Percentiles rank a stretch among this genome's conserved stretches.
Evolutionary conservation across 2,329 filamentous ascomycete genomes (phyloP).

Genomic region (Sporothrix brunneoviolacea): DNA sequence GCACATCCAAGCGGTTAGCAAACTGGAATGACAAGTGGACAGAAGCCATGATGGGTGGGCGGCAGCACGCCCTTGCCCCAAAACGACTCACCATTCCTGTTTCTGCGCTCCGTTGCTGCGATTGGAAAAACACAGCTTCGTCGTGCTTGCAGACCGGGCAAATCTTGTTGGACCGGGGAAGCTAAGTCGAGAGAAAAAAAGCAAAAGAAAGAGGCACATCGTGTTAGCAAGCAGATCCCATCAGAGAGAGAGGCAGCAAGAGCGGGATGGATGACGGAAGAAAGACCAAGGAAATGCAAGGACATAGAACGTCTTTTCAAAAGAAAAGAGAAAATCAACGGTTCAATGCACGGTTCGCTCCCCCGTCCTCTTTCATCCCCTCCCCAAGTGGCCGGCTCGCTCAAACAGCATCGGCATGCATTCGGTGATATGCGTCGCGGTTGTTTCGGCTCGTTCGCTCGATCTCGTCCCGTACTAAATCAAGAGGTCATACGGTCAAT

Average conservation of each 20-base stretch:
- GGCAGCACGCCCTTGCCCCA: too few relatives aligned
- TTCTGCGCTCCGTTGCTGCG: slow-evolving; percentile 91
- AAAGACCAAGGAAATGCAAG: slow-evolving; percentile 29
- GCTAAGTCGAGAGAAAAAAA: slow-evolving; percentile 45
- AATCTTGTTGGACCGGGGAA: slow-evolving; percentile 78
- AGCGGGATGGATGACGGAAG: slow-evolving; percentile 3
- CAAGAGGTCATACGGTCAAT: too few relatives aligned
- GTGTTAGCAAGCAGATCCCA: slow-evolving; percentile 19
- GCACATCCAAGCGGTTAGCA: slow-evolving; percentile 4
- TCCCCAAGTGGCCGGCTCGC: not conserved
- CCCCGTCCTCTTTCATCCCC: not conserved
- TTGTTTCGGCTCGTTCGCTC: too few relatives aligned
- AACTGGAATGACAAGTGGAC: not conserved
- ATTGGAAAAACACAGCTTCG: slow-evolving; percentile 98
- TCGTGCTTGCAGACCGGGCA: slow-evolving; percentile 81
- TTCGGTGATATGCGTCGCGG: not conserved
- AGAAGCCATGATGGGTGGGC: too few relatives aligned
- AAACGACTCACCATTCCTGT: slow-evolving; percentile 85
- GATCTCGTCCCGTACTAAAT: too few relatives aligned
- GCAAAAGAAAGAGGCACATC: slow-evolving; percentile 26
- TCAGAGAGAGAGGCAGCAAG: not conserved
- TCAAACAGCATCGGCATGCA: slow-evolving; percentile 31
- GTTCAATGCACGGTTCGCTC: too few relatives aligned
- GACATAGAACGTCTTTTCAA: not conserved
- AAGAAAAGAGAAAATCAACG: too few relatives aligned